phyloP scores from a whole-genome alignment of 805 yeast species.

The Saccharomycopsis fibuligera region DNA sequence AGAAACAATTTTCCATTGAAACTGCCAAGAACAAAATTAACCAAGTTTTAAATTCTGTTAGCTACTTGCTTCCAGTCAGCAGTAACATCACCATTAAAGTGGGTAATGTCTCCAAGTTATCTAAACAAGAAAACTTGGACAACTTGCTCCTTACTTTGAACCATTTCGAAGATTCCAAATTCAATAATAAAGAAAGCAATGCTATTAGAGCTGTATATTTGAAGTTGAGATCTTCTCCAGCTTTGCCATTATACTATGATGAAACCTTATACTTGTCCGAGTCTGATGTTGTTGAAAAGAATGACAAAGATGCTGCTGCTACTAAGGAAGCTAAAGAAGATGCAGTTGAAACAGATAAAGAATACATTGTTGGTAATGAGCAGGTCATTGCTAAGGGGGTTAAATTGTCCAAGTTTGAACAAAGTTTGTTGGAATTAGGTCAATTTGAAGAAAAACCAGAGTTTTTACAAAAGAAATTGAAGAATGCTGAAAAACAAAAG shows the following conservation, averaged over 20 bases:
- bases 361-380: conserved; percentile 27
- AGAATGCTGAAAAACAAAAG: not conserved
- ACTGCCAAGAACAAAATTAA: conserved; percentile 54
- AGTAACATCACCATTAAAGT: conserved; percentile 57
- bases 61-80: conserved; percentile 67
- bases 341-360: conserved; percentile 24
- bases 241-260: conserved; percentile 74
- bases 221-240: conserved; percentile 69
- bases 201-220: conserved; percentile 53
- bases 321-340: conserved; percentile 22
- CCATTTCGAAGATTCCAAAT: conserved; percentile 32
- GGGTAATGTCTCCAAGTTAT: conserved; percentile 46
- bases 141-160: conserved; percentile 53
- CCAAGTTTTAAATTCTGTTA: conserved; percentile 51
- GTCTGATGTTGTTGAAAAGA: conserved; percentile 33
- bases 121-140: conserved; percentile 36
- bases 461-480: conserved; percentile 48
- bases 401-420: conserved; percentile 56
- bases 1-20: conserved; percentile 38
- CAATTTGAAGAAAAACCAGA: conserved; percentile 62
- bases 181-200: conserved; percentile 11
- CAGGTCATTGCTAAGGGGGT: conserved; percentile 30
- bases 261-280: conserved; percentile 31
- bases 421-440: conserved; percentile 77
- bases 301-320: conserved; percentile 23